phyloP scores from a whole-genome alignment of 495 filamentous ascomycete genomes.

The Filosporella fistucella region DNA sequence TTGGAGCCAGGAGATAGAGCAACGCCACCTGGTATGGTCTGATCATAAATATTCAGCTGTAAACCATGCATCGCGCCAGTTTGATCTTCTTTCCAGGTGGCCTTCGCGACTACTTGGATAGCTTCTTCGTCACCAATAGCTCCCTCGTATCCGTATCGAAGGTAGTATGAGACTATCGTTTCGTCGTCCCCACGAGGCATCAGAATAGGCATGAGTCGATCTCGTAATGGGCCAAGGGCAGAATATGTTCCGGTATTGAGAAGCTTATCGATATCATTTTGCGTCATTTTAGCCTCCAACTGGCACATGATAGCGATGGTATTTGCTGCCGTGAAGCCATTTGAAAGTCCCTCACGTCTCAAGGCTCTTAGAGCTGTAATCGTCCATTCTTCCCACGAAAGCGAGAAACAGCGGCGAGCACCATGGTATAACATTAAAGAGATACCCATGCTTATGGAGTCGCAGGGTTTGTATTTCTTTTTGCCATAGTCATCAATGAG shows the following conservation, averaged over 20 bases:
- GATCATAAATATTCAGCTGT: constrained; percentile 7
- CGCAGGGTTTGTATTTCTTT: constrained; percentile 12
- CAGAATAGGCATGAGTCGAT: constrained; percentile 9
- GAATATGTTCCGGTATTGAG: too few relatives aligned
- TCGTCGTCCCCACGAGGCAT: constrained; percentile 11
- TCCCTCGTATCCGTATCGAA: not conserved
- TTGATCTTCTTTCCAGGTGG: constrained; percentile 12
- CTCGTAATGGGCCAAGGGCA: constrained; percentile 6
- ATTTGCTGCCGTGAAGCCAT: constrained; percentile 9
- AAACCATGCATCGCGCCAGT: constrained; percentile 5
- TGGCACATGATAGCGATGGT: constrained; percentile 7
- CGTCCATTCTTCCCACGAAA: constrained; percentile 10
- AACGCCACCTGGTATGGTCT: not conserved
- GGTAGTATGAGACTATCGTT: not conserved
- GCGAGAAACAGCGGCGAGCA: constrained; percentile 10
- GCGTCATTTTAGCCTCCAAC: not conserved
- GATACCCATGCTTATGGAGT: constrained; percentile 12
- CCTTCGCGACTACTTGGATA: constrained; percentile 8
- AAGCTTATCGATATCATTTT: not conserved
- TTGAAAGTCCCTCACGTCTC: constrained; percentile 10
- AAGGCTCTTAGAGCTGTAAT: constrained; percentile 1
- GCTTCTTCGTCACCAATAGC: not conserved
- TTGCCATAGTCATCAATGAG: not conserved
- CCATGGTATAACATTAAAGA: constrained; percentile 10
- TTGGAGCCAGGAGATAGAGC: not conserved